Conservation (phyloP, 2,329 filamentous ascomycete genomes). For the Microcyclospora pomicola region DNA sequence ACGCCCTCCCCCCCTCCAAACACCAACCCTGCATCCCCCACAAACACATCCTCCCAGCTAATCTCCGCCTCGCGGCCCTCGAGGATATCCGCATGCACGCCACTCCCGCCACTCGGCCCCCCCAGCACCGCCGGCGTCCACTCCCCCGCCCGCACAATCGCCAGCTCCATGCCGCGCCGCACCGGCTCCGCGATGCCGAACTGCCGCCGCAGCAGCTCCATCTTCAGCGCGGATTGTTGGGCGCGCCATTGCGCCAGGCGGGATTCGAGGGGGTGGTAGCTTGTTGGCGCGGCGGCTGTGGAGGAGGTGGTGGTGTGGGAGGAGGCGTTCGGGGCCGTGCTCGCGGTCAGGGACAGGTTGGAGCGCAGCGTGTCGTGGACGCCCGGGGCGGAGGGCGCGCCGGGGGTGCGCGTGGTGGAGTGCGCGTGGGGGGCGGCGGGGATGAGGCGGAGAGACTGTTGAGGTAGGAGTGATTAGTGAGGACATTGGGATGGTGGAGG, state of each 20-base stretch:
- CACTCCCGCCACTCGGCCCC: constrained; percentile 39
- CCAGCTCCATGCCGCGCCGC: constrained; percentile 85
- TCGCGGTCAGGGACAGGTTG: constrained; percentile 50
- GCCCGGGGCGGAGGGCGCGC: constrained; percentile 80
- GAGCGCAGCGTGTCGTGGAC: constrained; percentile 86
- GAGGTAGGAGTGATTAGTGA: constrained; percentile 23
- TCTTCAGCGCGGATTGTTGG: constrained; percentile 76
- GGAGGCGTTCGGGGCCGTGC: constrained; percentile 34
- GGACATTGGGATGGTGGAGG: background rate
- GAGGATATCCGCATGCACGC: constrained; percentile 82
- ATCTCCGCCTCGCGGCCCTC: constrained; percentile 62
- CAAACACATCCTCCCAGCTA: constrained; percentile 88
- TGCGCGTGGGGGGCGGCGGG: constrained; percentile 54
- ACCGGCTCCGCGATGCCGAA: constrained; percentile 91
- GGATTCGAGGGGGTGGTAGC: constrained; percentile 77
- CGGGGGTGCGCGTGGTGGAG: constrained; percentile 34
- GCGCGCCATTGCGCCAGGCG: constrained; percentile 81
- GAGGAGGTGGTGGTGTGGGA: constrained; percentile 32
- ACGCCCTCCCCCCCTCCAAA: no score
- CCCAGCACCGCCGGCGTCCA: constrained; percentile 64
- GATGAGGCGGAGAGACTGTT: constrained; percentile 59
- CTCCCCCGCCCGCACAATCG: constrained; percentile 66
- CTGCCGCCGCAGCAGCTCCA: constrained; percentile 72
- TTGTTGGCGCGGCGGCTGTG: constrained; percentile 37
- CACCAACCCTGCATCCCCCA: constrained; percentile 53